Evolutionary conservation across 1,284 basidiomycete species (phyloP).

Genomic region (Melampsora occidentalis): DNA sequence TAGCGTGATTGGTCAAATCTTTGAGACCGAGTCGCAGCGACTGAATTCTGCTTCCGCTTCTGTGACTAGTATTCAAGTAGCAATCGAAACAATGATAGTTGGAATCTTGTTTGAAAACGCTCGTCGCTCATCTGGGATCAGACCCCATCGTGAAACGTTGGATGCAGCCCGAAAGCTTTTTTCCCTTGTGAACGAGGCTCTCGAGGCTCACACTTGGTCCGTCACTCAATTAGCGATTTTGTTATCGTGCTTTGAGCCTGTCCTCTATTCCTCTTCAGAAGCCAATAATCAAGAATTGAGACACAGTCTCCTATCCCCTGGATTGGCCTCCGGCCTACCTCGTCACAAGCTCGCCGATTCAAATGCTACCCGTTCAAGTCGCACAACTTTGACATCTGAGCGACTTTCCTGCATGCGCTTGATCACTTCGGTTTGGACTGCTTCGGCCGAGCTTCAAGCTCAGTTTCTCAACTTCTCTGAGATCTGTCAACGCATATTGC

Average conservation of each 20-base stretch:
- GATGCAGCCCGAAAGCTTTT: not conserved
- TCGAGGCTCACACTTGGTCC: constrained; percentile 33
- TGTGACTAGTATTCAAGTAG: constrained; percentile 8
- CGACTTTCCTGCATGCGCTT: not conserved
- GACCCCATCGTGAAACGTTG: constrained; percentile 12
- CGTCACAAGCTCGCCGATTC: constrained; percentile 9
- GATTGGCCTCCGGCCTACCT: constrained; percentile 25
- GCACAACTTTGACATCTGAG: not conserved
- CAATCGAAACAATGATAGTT: constrained; percentile 21
- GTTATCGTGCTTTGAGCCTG: constrained; percentile 38
- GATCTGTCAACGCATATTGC: constrained; percentile 33
- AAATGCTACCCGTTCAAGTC: not conserved
- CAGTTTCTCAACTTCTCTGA: constrained; percentile 22
- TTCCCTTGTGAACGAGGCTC: constrained; percentile 6
- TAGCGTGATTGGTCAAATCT: constrained; percentile 24
- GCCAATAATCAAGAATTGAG: not conserved
- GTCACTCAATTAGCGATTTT: constrained; percentile 18
- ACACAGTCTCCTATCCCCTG: constrained; percentile 17
- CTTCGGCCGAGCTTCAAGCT: not conserved
- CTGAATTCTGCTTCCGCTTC: not conserved
- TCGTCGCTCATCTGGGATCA: constrained; percentile 13
- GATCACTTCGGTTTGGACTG: constrained; percentile 18
- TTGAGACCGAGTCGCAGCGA: not conserved
- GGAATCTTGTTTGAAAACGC: constrained; percentile 30
- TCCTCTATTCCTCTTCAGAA: not conserved